Conservation (phyloP, 2,329 filamentous ascomycete species). For the Aspergillus glaucus region DNA sequence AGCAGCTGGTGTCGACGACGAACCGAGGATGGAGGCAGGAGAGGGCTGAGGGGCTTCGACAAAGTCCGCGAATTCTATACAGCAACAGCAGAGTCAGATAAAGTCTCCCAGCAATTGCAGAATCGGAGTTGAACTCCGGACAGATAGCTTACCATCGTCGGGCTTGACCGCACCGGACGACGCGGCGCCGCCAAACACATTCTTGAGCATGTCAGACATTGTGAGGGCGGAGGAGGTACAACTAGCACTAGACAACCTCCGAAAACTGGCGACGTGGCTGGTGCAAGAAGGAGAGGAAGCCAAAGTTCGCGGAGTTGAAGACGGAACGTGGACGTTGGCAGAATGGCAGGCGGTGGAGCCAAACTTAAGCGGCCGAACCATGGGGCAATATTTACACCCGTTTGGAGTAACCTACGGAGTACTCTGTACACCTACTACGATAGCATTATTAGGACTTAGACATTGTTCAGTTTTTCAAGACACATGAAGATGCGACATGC, state of each 20-base stretch:
- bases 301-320: neutral
- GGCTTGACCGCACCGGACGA: constrained; percentile 22
- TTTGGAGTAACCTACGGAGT: neutral
- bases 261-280: constrained; percentile 14
- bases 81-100: neutral
- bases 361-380: no score
- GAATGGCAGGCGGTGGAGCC: no score
- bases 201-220: constrained; percentile 37
- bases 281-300: constrained; percentile 6
- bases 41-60: constrained; percentile 67
- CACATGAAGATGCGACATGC: no score
- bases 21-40: constrained; percentile 42
- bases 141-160: constrained; percentile 30
- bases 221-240: constrained; percentile 10
- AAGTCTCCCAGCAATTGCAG: neutral
- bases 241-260: constrained; percentile 1
- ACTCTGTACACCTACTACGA: neutral
- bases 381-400: no score
- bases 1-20: constrained; percentile 41
- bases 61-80: constrained; percentile 87
- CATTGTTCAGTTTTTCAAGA: no score
- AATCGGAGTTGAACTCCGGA: neutral
- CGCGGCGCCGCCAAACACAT: constrained; percentile 32
- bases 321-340: no score
- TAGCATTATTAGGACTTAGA: no score